Percentiles rank a stretch among this genome's conserved stretches.
phyloP scores from a whole-genome alignment of 768 basidiomycete genomes.

The Ephemerocybe angulata region DNA sequence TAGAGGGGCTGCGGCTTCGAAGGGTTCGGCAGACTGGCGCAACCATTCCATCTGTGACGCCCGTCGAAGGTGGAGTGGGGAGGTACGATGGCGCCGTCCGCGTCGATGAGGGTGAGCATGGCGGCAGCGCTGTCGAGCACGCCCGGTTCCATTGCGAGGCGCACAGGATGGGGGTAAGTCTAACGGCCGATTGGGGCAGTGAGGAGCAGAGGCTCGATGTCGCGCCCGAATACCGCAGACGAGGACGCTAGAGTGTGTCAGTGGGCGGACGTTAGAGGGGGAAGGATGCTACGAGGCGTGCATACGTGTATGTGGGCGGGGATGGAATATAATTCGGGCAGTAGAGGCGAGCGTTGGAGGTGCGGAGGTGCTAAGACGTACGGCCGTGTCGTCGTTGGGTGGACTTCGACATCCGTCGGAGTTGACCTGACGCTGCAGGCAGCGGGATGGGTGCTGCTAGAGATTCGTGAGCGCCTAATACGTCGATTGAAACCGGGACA shows the following conservation, averaged over 20 bases:
- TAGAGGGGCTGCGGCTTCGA: slow-evolving; percentile 65
- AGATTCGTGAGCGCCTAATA: too few species aligned
- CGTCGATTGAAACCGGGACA: too few species aligned
- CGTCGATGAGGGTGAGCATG: slow-evolving; percentile 57
- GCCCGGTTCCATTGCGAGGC: slow-evolving; percentile 69
- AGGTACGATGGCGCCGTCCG: slow-evolving; percentile 58
- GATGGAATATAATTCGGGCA: too few species aligned
- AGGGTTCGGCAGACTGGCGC: slow-evolving; percentile 70
- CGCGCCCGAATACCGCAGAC: slow-evolving; percentile 88
- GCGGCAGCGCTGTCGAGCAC: slow-evolving; percentile 83
- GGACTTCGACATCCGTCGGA: too few species aligned
- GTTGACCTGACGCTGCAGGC: too few species aligned
- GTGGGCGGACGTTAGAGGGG: too few species aligned
- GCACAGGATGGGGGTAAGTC: slow-evolving; percentile 73
- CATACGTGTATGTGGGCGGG: too few species aligned
- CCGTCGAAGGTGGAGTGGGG: slow-evolving; percentile 30
- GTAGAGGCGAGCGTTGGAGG: too few species aligned
- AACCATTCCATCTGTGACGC: slow-evolving; percentile 33
- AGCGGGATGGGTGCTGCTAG: too few species aligned
- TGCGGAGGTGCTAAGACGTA: too few species aligned
- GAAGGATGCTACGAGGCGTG: too few species aligned
- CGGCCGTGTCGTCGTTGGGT: too few species aligned
- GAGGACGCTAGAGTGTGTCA: slow-evolving; percentile 63
- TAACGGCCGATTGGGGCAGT: slow-evolving; percentile 25
- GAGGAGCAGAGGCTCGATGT: slow-evolving; percentile 65